Conservation (phyloP, 2,329 filamentous ascomycete species). For the Claviceps sp. region DNA sequence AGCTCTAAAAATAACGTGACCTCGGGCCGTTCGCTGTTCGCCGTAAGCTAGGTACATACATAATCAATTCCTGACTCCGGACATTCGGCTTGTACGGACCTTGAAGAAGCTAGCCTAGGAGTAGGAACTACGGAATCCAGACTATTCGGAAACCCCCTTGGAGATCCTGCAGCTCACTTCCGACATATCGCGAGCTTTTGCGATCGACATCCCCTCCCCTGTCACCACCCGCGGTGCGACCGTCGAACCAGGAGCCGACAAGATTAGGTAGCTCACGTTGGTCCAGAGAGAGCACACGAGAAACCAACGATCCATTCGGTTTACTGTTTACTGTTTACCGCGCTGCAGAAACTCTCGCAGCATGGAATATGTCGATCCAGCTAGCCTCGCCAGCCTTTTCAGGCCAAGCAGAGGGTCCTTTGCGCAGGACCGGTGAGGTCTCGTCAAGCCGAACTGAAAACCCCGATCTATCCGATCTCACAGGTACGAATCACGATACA, state of each 20-base stretch:
- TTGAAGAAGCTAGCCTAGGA: background rate
- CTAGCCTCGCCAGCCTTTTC: conserved; percentile 14
- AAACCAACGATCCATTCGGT: background rate
- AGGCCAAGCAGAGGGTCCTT: conserved; percentile 16
- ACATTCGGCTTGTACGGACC: background rate
- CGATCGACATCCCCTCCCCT: background rate
- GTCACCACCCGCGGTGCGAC: background rate
- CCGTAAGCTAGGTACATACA: background rate
- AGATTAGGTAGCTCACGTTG: no score
- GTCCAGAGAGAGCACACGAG: background rate
- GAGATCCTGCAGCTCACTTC: background rate
- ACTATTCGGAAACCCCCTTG: background rate
- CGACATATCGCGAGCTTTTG: background rate
- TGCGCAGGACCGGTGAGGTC: conserved; percentile 13
- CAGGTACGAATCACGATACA: conserved; percentile 13
- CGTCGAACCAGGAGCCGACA: background rate
- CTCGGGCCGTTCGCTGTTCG: background rate
- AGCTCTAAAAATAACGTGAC: background rate
- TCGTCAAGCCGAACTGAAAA: conserved; percentile 13
- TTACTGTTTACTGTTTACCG: background rate
- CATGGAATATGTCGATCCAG: conserved; percentile 23
- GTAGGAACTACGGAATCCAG: background rate
- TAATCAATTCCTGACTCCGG: background rate
- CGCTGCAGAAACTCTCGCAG: conserved; percentile 9
- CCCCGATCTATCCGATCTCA: conserved; percentile 16